Evolutionary conservation across 148 eudicot genomes (phyloP), one percentile per base, ranked within the genome.

Genomic region (Bassia scoparia): DNA sequence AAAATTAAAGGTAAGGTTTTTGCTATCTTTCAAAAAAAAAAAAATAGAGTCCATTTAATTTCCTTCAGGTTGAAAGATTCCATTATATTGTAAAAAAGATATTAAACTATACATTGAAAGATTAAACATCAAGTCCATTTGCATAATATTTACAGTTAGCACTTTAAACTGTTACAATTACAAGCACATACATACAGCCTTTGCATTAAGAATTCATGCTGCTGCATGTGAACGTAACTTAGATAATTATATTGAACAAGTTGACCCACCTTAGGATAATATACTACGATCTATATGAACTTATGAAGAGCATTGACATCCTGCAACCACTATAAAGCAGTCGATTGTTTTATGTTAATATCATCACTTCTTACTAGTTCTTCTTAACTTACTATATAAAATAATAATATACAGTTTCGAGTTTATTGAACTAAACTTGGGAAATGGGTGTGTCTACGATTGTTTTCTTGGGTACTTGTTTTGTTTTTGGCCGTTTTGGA

Each of bases 391-490:
- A 41, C 9, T 31, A 24, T 56, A 27, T 41, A 0, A 5, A 41
- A 41, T 14, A 41, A 41, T 41, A 41, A 41, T 41, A 8, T 11
- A 0, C 12, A 41, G 46, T 1, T 41, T 41, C 1, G 46, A 41
- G 46, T 41, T 41, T 41, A 41, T 7, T 24, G 33, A 17, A 30
- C 60, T 56, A 56, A 8, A 56, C 7, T 20, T 17, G 3, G 43
- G 55, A 68, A 67, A 80, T 80, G 86, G 86, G 71, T 68, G 61
- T 14, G 26, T 56, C 79, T 59, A 80, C 60, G 77, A 74, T 70
- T 68, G 15, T 65, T 30, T 44, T 50, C 68, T 80, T 71, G 83
- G 76, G 67, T 74, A 75, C 54, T 30, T 29, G 44, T 80, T 34
- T 35, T 83, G 69, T 20, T 83, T 44, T 10, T 83, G 64, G 60